phyloP scores from a whole-genome alignment of 1,139 yeast species.

The Blastobotrys apis region DNA sequence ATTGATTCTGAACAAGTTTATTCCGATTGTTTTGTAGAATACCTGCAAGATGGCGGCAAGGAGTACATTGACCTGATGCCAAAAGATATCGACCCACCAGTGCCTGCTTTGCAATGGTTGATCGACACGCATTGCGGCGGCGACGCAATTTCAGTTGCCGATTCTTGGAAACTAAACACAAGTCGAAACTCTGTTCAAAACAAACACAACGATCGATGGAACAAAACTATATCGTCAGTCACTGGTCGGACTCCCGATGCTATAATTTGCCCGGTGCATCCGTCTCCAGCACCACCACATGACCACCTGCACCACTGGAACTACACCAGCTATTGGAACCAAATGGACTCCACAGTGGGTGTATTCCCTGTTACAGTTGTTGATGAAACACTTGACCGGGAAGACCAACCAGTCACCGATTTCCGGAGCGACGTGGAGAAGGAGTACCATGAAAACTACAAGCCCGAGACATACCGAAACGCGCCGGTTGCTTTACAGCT shows the following conservation, averaged over 20 bases:
- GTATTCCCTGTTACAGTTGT: constrained; percentile 47
- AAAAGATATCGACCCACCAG: constrained; percentile 1
- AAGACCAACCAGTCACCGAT: neutral
- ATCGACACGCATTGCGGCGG: constrained; percentile 1
- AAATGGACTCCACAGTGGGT: constrained; percentile 45
- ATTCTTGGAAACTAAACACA: constrained; percentile 1
- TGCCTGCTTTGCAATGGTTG: constrained; percentile 1
- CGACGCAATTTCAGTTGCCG: neutral
- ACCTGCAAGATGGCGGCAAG: constrained; percentile 3
- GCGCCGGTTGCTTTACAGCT: constrained; percentile 1
- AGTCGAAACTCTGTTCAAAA: neutral
- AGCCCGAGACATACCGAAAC: neutral
- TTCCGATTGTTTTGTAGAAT: neutral
- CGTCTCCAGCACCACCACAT: constrained; percentile 27
- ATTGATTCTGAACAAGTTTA: constrained; percentile 3
- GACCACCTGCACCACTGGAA: constrained; percentile 19
- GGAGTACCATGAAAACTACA: constrained; percentile 2
- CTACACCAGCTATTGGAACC: constrained; percentile 46
- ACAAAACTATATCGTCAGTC: constrained; percentile 2
- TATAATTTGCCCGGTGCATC: constrained; percentile 35
- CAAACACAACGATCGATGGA: constrained; percentile 9
- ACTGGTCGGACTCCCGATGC: constrained; percentile 35
- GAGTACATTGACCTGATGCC: constrained; percentile 2
- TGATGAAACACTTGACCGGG: constrained; percentile 35
- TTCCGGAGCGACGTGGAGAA: neutral